phyloP scores from a whole-genome alignment of 2,329 filamentous ascomycete genomes.

The Colletotrichum sp. region DNA sequence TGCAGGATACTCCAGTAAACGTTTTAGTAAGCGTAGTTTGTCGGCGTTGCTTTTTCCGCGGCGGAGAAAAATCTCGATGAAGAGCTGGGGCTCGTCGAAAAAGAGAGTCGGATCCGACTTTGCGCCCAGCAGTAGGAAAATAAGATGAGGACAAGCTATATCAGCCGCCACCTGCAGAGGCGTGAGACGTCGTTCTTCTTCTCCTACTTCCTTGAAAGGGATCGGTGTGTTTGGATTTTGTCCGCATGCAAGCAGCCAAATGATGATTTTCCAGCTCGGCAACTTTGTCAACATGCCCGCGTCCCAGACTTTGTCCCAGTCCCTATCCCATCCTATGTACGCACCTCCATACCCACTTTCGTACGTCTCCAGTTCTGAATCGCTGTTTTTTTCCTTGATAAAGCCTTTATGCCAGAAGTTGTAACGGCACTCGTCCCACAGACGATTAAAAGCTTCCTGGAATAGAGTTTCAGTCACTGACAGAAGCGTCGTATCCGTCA shows the following conservation, averaged over 20 bases:
- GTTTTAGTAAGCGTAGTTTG: too few relatives aligned
- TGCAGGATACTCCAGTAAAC: too few relatives aligned
- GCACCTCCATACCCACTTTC: too few relatives aligned
- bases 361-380: not conserved
- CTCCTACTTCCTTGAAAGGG: too few relatives aligned
- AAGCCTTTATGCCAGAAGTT: too few relatives aligned
- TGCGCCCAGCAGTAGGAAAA: not conserved
- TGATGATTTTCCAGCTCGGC: not conserved
- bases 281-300: not conserved
- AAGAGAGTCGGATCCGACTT: not conserved
- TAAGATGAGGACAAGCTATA: fast-evolving
- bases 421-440: not conserved
- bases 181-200: not conserved
- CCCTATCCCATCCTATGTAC: too few relatives aligned
- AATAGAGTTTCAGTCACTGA: not conserved
- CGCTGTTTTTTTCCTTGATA: too few relatives aligned
- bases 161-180: not conserved
- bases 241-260: not conserved
- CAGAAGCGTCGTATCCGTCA: not conserved
- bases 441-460: not conserved
- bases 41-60: too few relatives aligned
- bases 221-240: not conserved
- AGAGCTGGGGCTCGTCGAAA: not conserved
- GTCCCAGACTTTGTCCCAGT: too few relatives aligned
- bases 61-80: too few relatives aligned